Evolutionary conservation across 2,329 filamentous ascomycete genomes (phyloP).

Genomic region (Fusarium protoensiforme): DNA sequence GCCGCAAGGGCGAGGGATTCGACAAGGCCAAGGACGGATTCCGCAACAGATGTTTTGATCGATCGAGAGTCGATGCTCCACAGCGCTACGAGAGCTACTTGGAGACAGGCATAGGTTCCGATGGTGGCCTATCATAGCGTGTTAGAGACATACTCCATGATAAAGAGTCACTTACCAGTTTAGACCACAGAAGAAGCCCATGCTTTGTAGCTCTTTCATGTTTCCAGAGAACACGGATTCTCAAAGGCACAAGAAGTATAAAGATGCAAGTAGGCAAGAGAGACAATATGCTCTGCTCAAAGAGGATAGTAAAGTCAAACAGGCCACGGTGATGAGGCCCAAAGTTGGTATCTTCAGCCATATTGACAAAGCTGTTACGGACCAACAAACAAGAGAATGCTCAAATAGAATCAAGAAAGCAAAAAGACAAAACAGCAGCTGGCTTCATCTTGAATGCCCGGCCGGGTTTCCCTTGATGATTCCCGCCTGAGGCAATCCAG

Average conservation of each 20-base stretch:
- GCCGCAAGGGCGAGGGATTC: constrained; percentile 40
- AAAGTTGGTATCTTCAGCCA: constrained; percentile 35
- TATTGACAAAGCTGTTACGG: not conserved
- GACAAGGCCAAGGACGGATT: constrained; percentile 41
- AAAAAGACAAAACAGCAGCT: not conserved
- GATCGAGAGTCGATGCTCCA: constrained; percentile 40
- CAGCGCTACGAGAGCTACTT: constrained; percentile 39
- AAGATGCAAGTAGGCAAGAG: constrained; percentile 41
- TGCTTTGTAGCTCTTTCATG: not conserved
- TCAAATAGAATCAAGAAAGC: not conserved
- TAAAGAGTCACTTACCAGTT: constrained; percentile 20
- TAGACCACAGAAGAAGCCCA: constrained; percentile 33
- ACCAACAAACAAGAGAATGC: not conserved
- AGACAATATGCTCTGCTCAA: constrained; percentile 46
- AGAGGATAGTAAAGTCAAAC: constrained; percentile 47
- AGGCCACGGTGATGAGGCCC: constrained; percentile 38
- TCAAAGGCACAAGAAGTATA: constrained; percentile 33
- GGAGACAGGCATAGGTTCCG: constrained; percentile 27
- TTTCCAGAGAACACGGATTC: constrained; percentile 26
- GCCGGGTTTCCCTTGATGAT: not conserved
- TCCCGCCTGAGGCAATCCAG: not conserved
- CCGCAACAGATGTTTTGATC: constrained; percentile 44
- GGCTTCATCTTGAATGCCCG: not conserved
- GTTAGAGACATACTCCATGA: not conserved
- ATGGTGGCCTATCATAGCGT: constrained; percentile 10